Evolutionary conservation across 176 grass and related monocot species (phyloP).

Genomic region (Bromus sterilis): DNA sequence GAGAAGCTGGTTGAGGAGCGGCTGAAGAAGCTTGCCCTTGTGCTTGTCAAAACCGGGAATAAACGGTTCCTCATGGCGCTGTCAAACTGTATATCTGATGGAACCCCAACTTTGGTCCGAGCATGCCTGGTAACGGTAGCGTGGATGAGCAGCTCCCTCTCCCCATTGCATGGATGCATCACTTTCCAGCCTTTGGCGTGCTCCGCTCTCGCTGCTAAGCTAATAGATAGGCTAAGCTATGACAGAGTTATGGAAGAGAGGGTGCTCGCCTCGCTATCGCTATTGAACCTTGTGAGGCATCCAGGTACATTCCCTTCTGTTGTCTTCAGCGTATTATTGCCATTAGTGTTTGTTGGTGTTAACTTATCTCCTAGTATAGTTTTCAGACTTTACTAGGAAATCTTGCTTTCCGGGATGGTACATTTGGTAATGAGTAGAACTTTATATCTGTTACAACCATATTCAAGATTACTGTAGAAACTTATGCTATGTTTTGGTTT

Average conservation of each 20-base stretch:
- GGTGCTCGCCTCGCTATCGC: conserved; percentile 71
- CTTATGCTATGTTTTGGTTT: too few species aligned
- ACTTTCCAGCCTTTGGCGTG: conserved; percentile 61
- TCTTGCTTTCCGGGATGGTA: background rate
- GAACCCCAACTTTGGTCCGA: conserved; percentile 40
- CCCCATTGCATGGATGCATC: conserved; percentile 36
- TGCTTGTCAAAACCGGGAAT: conserved; percentile 59
- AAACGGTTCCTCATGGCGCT: conserved; percentile 59
- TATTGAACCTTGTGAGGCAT: conserved; percentile 79
- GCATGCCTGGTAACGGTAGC: conserved; percentile 69
- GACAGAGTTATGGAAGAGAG: conserved; percentile 82
- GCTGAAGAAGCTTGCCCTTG: conserved; percentile 55
- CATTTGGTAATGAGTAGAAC: background rate
- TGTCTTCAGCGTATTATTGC: background rate
- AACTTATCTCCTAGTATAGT: background rate
- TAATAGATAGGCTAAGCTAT: conserved; percentile 75
- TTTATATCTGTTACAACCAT: background rate
- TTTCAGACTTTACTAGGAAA: background rate
- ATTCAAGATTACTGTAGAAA: background rate
- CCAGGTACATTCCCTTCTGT: conserved; percentile 48
- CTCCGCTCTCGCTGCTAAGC: conserved; percentile 48
- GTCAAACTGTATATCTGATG: conserved; percentile 75
- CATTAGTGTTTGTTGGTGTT: background rate
- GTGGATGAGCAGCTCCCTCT: conserved; percentile 76
- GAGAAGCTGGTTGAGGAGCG: conserved; percentile 68